These are phyloP conservation scores for Acarospora socialis DNA, from an alignment of 2,329 filamentous ascomycete genomes.

Conservation along the genomic window DNA sequence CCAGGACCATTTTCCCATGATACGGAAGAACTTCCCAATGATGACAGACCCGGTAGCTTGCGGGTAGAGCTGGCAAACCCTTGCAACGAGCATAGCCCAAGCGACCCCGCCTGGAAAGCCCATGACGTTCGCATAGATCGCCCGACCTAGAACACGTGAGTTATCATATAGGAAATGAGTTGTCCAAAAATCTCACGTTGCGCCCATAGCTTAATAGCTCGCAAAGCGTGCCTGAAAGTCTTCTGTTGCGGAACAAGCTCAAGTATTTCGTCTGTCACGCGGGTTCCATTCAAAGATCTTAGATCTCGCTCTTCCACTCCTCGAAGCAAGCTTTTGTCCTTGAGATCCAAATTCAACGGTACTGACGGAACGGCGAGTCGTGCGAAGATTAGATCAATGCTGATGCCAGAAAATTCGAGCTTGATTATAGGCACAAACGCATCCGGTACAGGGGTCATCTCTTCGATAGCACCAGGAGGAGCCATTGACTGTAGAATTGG, in stretches of 20 bases:
- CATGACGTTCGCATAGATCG: constrained; percentile 90
- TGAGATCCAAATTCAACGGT: constrained; percentile 57
- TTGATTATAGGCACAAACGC: constrained; percentile 97
- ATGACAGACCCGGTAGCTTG: constrained; percentile 80
- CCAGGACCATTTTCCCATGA: constrained; percentile 87
- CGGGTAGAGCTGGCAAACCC: constrained; percentile 91
- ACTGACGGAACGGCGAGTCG: constrained; percentile 59
- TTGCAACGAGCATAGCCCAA: constrained; percentile 94
- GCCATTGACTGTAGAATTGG: constrained; percentile 62
- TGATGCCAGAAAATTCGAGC: constrained; percentile 78
- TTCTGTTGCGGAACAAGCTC: constrained; percentile 76
- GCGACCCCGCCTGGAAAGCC: constrained; percentile 94
- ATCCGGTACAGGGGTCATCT: constrained; percentile 72
- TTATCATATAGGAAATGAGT: background rate
- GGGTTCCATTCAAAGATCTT: constrained; percentile 81
- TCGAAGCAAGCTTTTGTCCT: constrained; percentile 70
- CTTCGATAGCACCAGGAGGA: constrained; percentile 63
- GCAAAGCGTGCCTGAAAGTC: constrained; percentile 75
- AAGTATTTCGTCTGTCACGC: constrained; percentile 87
- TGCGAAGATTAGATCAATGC: constrained; percentile 87
- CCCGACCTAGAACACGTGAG: constrained; percentile 42
- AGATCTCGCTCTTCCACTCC: constrained; percentile 79
- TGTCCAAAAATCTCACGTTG: constrained; percentile 53
- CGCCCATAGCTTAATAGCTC: constrained; percentile 94
- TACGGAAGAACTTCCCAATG: constrained; percentile 84